These are phyloP conservation scores for Colletotrichum sp. DNA, from an alignment of 2,329 filamentous ascomycete genomes.

Conservation along the genomic window DNA sequence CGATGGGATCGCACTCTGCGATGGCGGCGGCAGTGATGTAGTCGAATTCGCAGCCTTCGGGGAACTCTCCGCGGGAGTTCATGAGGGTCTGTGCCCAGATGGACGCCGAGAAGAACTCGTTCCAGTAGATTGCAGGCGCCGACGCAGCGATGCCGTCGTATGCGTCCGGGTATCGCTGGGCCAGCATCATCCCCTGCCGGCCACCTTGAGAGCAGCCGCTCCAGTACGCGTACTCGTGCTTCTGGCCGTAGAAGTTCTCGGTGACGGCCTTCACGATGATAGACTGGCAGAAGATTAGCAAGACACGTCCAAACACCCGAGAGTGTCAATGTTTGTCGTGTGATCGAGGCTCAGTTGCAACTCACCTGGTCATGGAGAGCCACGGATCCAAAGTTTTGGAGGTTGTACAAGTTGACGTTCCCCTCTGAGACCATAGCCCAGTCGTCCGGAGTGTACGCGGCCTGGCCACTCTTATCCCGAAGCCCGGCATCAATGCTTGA, in stretches of 20 bases:
- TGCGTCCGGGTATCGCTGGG: slow-evolving; percentile 51
- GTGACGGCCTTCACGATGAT: slow-evolving; percentile 53
- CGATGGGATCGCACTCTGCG: slow-evolving; percentile 27
- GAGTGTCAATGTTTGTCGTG: neutral
- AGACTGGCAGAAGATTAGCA: neutral
- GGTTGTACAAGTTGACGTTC: slow-evolving; percentile 15
- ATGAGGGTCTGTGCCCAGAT: neutral
- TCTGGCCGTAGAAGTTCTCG: slow-evolving; percentile 48
- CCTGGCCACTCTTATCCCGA: neutral
- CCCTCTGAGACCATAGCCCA: slow-evolving; percentile 25
- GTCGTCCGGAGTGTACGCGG: neutral
- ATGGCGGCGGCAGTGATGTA: slow-evolving; percentile 39
- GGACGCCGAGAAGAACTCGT: neutral
- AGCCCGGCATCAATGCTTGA: slow-evolving; percentile 26
- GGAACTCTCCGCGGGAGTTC: neutral
- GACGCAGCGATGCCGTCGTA: slow-evolving; percentile 46
- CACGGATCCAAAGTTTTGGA: slow-evolving; percentile 38
- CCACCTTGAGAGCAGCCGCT: slow-evolving; percentile 58
- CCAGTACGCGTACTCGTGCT: slow-evolving; percentile 46
- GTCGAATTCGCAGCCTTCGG: slow-evolving; percentile 24
- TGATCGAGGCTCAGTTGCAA: neutral
- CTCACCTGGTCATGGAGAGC: slow-evolving; percentile 46
- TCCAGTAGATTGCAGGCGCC: slow-evolving; percentile 27
- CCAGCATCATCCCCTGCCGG: slow-evolving; percentile 51
- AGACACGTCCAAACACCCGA: neutral